phyloP scores from a whole-genome alignment of 371 early-diverging fungal genomes.

The Mucor plumbeus region DNA sequence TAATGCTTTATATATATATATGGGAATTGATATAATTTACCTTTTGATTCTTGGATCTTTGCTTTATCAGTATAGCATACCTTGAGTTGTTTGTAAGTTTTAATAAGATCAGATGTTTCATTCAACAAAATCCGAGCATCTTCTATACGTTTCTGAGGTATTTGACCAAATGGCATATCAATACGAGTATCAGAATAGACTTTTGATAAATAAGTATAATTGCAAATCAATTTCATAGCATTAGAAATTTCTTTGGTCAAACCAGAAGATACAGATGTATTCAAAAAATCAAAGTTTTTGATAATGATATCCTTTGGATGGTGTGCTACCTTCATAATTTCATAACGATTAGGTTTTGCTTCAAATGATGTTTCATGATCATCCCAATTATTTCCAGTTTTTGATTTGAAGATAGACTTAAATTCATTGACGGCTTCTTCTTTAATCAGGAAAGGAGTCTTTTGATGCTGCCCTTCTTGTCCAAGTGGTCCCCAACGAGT shows the following conservation, averaged over 20 bases:
- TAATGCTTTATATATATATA: neutral
- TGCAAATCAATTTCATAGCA: constrained; percentile 52
- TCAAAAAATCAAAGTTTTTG: constrained; percentile 35
- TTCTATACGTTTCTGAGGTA: constrained; percentile 44
- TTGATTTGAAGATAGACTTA: constrained; percentile 62
- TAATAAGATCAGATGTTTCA: constrained; percentile 9
- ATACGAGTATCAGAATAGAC: constrained; percentile 37
- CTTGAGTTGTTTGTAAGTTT: neutral
- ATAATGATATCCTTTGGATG: constrained; percentile 33
- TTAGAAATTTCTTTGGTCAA: constrained; percentile 33
- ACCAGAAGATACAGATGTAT: constrained; percentile 11
- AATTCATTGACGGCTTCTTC: constrained; percentile 62
- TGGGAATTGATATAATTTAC: constrained; percentile 10
- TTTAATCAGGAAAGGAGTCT: constrained; percentile 56
- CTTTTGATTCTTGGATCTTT: constrained; percentile 5
- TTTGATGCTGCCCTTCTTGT: constrained; percentile 61
- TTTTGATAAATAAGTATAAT: constrained; percentile 45
- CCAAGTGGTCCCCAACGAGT: constrained; percentile 66
- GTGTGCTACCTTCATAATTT: constrained; percentile 31
- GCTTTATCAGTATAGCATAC: constrained; percentile 8
- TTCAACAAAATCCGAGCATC: constrained; percentile 45
- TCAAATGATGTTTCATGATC: constrained; percentile 34
- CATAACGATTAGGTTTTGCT: constrained; percentile 54
- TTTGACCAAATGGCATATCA: constrained; percentile 59
- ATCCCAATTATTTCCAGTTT: constrained; percentile 63